phyloP scores from a whole-genome alignment of 352 stramenopile species.

The Globisporangium uncinulatum region DNA sequence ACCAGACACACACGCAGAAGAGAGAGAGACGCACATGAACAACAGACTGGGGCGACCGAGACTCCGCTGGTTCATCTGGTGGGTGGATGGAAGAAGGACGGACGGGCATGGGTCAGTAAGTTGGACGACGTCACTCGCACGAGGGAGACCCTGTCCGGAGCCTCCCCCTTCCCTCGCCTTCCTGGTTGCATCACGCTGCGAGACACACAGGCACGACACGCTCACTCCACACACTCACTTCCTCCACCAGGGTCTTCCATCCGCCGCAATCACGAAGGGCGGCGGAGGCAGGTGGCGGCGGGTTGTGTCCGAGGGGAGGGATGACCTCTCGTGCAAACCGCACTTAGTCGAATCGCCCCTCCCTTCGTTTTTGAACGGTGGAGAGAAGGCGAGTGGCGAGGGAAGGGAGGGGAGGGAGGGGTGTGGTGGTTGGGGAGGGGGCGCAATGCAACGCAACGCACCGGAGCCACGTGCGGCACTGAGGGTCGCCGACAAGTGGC shows the following conservation, averaged over 20 bases:
- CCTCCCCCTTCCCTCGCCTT: background rate
- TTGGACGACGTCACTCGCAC: background rate
- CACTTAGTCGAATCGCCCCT: background rate
- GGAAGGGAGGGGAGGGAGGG: too few relatives aligned
- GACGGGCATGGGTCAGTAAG: background rate
- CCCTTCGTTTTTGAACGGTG: slow-evolving; percentile 2
- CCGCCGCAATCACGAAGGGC: too few relatives aligned
- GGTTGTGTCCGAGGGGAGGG: background rate
- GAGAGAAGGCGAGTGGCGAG: background rate
- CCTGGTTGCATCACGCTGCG: too few relatives aligned
- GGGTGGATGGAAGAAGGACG: background rate
- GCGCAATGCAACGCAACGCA: too few relatives aligned
- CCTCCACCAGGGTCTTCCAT: background rate
- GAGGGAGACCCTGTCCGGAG: background rate
- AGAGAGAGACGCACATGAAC: slow-evolving; percentile 2
- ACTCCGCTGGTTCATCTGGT: slow-evolving; percentile 3
- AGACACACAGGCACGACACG: too few relatives aligned
- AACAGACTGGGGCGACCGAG: background rate
- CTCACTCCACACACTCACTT: background rate
- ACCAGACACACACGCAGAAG: background rate
- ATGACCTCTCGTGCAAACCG: slow-evolving; percentile 1
- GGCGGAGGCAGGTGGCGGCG: background rate
- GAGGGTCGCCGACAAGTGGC: too few relatives aligned
- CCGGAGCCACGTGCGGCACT: too few relatives aligned
- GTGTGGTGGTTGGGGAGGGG: too few relatives aligned